Conservation (phyloP, 345 rosid species). For the Adansonia digitata region DNA sequence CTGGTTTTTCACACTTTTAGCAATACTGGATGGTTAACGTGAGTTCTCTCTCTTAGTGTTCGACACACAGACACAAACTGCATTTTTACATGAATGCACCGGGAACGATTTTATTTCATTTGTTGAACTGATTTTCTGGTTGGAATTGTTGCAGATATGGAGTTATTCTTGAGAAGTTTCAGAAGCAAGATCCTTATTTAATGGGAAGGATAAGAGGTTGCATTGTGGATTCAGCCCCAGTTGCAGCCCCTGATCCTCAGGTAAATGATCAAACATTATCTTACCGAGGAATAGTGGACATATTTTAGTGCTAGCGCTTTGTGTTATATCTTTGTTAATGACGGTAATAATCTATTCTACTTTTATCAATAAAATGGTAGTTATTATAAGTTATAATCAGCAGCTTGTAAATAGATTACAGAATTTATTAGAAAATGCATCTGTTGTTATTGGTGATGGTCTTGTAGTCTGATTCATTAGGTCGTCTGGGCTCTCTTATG, state of each 20-base stretch:
- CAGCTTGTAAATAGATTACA: too few relatives aligned
- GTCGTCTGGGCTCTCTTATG: background rate
- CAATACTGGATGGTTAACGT: constrained; percentile 98
- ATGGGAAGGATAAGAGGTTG: constrained; percentile 75
- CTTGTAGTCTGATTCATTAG: background rate
- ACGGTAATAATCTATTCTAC: background rate
- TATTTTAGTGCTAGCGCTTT: background rate
- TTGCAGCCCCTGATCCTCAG: constrained; percentile 91
- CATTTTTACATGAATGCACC: background rate
- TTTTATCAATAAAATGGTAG: background rate
- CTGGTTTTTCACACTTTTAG: constrained; percentile 95
- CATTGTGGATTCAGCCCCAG: constrained; percentile 97
- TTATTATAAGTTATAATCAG: background rate
- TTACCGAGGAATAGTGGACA: background rate
- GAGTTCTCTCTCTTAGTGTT: constrained; percentile 23
- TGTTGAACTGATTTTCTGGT: constrained; percentile 12
- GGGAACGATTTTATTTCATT: background rate
- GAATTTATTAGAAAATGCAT: background rate
- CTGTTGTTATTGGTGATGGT: constrained; percentile 1
- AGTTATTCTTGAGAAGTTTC: constrained; percentile 81
- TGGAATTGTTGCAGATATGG: constrained; percentile 63
- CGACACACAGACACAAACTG: background rate
- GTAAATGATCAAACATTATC: constrained; percentile 31
- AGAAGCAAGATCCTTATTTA: constrained; percentile 65
- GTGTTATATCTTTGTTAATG: background rate